Evolutionary conservation across 371 early-diverging fungal species (phyloP).

Genomic region (Dinochytrium kinnereticum): DNA sequence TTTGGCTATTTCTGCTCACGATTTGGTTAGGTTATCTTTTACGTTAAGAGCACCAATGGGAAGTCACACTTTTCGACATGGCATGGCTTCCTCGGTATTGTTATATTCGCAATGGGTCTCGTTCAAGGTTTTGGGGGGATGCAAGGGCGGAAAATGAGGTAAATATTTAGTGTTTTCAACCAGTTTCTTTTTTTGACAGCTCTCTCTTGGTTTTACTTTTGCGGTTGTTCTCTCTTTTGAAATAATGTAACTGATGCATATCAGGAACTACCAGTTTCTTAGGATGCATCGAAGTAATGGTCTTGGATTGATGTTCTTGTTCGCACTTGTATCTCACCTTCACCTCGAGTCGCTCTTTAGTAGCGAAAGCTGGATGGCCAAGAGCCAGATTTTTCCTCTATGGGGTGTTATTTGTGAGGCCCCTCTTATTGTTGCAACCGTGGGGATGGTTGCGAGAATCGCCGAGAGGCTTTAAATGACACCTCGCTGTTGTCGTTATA

Average conservation of each 20-base stretch:
- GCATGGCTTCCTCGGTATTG: neutral
- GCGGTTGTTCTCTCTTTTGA: neutral
- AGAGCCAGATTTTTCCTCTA: neutral
- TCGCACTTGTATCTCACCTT: conserved; percentile 4
- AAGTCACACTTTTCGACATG: conserved; percentile 12
- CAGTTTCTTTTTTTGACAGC: neutral
- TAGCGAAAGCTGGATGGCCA: conserved; percentile 3
- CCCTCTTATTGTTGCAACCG: neutral
- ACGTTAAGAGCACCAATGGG: conserved; percentile 9
- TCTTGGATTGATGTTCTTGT: neutral
- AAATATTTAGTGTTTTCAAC: neutral
- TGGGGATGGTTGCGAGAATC: neutral
- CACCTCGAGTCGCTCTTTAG: conserved; percentile 4
- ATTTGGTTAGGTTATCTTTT: conserved; percentile 12
- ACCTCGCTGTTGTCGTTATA: neutral
- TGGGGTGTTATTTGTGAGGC: conserved; percentile 12
- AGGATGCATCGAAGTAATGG: conserved; percentile 1
- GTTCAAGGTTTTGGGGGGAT: conserved; percentile 7
- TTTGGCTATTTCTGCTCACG: neutral
- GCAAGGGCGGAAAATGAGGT: neutral
- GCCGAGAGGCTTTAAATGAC: conserved; percentile 4
- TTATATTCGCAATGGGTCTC: neutral
- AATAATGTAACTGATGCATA: neutral
- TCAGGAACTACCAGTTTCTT: neutral
- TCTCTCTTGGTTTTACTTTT: neutral